Base-by-base conservation (phyloP, 345 rosid species). In the Trapa incisa region DNA sequence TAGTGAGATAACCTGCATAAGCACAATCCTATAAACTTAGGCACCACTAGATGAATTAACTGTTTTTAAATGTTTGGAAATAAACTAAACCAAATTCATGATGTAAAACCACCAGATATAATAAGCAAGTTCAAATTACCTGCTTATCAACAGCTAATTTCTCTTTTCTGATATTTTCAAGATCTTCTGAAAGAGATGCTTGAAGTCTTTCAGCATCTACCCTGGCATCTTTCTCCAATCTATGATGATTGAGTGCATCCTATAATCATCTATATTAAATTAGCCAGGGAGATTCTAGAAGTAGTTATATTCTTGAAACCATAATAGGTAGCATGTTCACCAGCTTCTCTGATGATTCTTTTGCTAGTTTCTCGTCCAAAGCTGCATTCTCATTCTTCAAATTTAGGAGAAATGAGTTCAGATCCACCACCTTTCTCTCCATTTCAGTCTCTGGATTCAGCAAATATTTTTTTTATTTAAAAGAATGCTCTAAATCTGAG, bases 131-230 rank as follows among this genome's bases (percentile, higher is more conserved):
- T 6, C 60, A 12, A 45, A 13, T 67, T 84, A 94, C 99, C 93
- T 80, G 86, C 53, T 84, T 81, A 78, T 83, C 85, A 48, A 87
- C 91, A 66, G 74, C 87, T 60, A 74, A 54, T 70, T 81, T 84
- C 67, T 94, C 97, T 68, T 85, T 85, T 64, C 82, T 81, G 8
- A 83, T 81, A 79, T 80, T 87, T 66, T 79, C 88, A 52, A 89
- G 87, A 71, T 84, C 93, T 70, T 78, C 93, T 4, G 80, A 47
- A 22, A 91, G 80, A 80, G 91, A 83, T 70, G 78, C 85, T 73
- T 73, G 78, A 47, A 74, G 64, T 76, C 75, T 89, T 73, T 89
- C 99, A 65, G 77, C 80, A 56, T 84, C 70, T 72, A 80, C 74
- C 76, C 95, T 73, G 60, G 80, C 86, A 76, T 87, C 87, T 39